phyloP scores from a whole-genome alignment of 164 flowering plant species.

The grape (Vitis vinifera) region DNA sequence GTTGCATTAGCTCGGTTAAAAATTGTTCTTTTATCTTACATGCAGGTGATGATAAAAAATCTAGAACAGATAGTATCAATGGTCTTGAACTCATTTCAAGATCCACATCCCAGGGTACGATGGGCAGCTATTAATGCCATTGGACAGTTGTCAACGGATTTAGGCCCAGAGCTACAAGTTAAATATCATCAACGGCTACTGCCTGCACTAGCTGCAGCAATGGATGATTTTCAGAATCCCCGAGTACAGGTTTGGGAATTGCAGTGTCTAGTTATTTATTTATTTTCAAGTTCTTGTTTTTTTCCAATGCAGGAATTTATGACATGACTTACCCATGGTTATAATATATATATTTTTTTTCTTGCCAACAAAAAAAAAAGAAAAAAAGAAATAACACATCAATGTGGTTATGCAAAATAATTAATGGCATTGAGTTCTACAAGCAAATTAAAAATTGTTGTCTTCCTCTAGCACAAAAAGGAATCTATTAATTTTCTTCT shows the following conservation, averaged over 20 bases:
- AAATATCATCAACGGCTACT: constrained; percentile 83
- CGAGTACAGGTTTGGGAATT: constrained; percentile 76
- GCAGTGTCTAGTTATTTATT: background rate
- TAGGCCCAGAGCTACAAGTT: constrained; percentile 95
- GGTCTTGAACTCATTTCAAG: constrained; percentile 89
- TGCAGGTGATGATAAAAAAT: constrained; percentile 89
- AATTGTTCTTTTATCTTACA: background rate
- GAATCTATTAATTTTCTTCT: too few relatives aligned
- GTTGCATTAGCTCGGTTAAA: background rate
- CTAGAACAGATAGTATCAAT: constrained; percentile 89
- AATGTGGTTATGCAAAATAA: too few relatives aligned
- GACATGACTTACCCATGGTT: too few relatives aligned
- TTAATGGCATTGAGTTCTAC: too few relatives aligned
- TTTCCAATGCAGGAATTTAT: background rate
- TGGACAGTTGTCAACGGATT: constrained; percentile 93
- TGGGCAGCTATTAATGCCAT: constrained; percentile 99
- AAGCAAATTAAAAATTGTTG: too few relatives aligned
- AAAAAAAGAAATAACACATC: too few relatives aligned
- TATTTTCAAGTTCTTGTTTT: background rate
- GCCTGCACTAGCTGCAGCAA: constrained; percentile 82
- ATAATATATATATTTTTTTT: too few relatives aligned
- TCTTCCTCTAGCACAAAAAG: too few relatives aligned
- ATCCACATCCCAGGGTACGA: constrained; percentile 93
- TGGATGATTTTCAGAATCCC: constrained; percentile 99
- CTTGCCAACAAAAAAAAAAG: too few relatives aligned